Evolutionary conservation across 1,139 yeast genomes (phyloP).

Genomic region (Kodamaea fungicola): DNA sequence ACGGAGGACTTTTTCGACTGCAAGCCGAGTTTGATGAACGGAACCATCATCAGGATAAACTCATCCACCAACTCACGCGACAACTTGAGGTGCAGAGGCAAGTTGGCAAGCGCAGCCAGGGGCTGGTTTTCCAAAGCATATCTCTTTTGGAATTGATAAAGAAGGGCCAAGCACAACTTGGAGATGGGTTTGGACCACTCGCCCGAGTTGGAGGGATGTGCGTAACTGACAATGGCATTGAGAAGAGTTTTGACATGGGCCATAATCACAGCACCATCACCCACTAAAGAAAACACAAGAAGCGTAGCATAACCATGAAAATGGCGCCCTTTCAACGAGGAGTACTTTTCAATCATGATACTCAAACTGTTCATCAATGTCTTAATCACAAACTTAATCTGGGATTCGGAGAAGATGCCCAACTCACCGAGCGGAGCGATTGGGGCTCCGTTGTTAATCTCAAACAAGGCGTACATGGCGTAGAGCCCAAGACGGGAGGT

Average conservation of each 20-base stretch:
- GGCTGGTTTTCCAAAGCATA: constrained; percentile 43
- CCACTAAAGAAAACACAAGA: constrained; percentile 62
- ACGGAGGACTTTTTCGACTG: constrained; percentile 69
- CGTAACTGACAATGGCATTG: constrained; percentile 76
- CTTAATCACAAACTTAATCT: constrained; percentile 56
- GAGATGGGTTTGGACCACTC: constrained; percentile 77
- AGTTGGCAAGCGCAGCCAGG: constrained; percentile 35
- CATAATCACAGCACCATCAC: constrained; percentile 49
- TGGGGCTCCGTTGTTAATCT: constrained; percentile 13
- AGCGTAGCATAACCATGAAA: constrained; percentile 62
- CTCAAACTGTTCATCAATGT: constrained; percentile 53
- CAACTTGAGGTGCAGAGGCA: constrained; percentile 49
- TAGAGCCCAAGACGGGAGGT: constrained; percentile 65
- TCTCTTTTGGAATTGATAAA: constrained; percentile 59
- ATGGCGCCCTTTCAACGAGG: constrained; percentile 39
- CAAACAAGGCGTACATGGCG: constrained; percentile 46
- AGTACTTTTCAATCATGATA: constrained; percentile 38
- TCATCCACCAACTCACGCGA: constrained; percentile 36
- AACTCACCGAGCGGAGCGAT: constrained; percentile 24
- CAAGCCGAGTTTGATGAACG: constrained; percentile 66
- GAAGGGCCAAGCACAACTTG: constrained; percentile 54
- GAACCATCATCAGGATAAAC: constrained; percentile 57
- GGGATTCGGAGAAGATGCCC: constrained; percentile 65
- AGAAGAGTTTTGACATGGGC: constrained; percentile 52
- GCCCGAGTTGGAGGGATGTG: constrained; percentile 89